Evolutionary conservation across 345 rosid species (phyloP).

Genomic region (Dimocarpus longan): DNA sequence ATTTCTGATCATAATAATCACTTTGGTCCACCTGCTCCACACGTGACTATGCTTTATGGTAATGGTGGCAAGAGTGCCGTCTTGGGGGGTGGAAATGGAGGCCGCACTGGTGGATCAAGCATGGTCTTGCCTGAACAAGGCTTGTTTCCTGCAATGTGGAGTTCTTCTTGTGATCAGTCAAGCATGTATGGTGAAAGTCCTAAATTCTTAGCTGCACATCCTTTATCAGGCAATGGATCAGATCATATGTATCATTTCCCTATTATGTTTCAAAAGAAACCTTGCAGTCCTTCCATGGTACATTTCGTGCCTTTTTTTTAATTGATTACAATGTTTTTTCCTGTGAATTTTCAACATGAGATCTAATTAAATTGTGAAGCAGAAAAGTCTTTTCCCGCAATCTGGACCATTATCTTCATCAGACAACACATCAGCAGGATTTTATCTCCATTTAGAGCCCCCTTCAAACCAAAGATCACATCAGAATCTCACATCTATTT

Average conservation of each 20-base stretch:
- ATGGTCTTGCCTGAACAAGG: conserved; percentile 26
- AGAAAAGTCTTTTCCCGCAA: conserved; percentile 43
- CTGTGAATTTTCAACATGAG: neutral
- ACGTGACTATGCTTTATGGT: conserved; percentile 9
- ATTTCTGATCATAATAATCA: conserved; percentile 7
- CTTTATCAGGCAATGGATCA: conserved; percentile 38
- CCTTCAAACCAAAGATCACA: conserved; percentile 61
- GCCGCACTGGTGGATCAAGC: conserved; percentile 27
- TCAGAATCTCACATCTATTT: conserved; percentile 25
- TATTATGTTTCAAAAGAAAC: conserved; percentile 39
- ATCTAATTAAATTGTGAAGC: neutral
- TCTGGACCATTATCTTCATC: conserved; percentile 26
- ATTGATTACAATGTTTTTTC: neutral
- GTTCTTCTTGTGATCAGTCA: conserved; percentile 14
- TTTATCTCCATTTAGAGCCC: conserved; percentile 49
- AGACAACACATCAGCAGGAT: conserved; percentile 35
- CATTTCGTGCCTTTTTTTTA: neutral
- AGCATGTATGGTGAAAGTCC: conserved; percentile 6
- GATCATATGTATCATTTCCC: conserved; percentile 40
- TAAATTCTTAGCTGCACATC: conserved; percentile 31
- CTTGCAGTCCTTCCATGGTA: conserved; percentile 44
- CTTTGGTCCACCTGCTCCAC: conserved; percentile 16
- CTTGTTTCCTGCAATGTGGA: conserved; percentile 26
- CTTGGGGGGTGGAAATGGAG: conserved; percentile 21
- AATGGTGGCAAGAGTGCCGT: conserved; percentile 16